Conservation (phyloP, 306 rosid species). For the Prunus dulcis region DNA sequence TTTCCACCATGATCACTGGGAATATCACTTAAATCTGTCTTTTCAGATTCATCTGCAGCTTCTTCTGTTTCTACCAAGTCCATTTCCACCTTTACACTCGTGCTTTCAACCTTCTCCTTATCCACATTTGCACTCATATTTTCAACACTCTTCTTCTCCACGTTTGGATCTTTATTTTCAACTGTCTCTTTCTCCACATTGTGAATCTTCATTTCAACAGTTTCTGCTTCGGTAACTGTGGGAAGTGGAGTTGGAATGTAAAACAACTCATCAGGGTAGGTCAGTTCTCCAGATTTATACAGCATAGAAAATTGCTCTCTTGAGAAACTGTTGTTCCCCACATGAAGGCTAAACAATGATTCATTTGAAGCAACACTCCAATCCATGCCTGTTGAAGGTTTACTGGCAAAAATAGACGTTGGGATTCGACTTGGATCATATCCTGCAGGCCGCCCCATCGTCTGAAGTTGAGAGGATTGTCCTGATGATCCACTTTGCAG, state of each 20-base stretch:
- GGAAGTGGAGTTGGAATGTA: conserved; percentile 20
- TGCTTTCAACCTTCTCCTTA: neutral
- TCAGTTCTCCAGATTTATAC: conserved; percentile 39
- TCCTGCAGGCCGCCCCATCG: conserved; percentile 17
- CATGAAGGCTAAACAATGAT: conserved; percentile 62
- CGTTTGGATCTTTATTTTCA: neutral
- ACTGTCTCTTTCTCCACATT: neutral
- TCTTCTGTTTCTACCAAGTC: neutral
- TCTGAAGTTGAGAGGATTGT: conserved; percentile 30
- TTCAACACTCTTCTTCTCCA: neutral
- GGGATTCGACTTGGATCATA: conserved; percentile 68
- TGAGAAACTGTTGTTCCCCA: conserved; percentile 60
- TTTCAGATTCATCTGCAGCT: neutral
- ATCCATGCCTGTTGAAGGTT: conserved; percentile 41
- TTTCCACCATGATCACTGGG: conserved; percentile 1
- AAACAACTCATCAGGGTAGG: conserved; percentile 24
- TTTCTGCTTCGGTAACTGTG: conserved; percentile 11
- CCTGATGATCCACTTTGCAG: conserved; percentile 24
- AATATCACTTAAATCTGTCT: neutral
- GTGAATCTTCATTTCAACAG: neutral
- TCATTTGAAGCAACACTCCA: conserved; percentile 77
- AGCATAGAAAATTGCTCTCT: conserved; percentile 26
- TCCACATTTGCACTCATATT: neutral
- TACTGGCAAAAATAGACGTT: conserved; percentile 34
- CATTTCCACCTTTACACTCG: conserved; percentile 8